Evolutionary conservation across 2,329 filamentous ascomycete genomes (phyloP), one percentile per base, ranked within the genome.

Genomic region (Parascedosporium putredinis): DNA sequence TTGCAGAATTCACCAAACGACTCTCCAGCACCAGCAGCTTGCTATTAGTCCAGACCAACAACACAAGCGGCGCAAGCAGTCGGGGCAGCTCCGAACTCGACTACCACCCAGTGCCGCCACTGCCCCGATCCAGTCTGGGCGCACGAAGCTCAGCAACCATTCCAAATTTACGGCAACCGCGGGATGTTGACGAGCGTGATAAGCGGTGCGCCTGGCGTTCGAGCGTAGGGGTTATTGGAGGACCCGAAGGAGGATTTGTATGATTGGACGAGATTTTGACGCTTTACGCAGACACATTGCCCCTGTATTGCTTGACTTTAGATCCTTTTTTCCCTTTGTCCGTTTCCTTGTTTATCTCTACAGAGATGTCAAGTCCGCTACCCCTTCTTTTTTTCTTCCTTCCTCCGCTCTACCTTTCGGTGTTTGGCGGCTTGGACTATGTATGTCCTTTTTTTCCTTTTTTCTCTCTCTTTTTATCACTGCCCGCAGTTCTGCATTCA

Each of bases 21-120:
- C 61, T 83, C 49, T 81, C 76, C 56, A 80, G 74, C 60, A 80
- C 76, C 47, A 80, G 75, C 59, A 80, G 74, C 60, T 64, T 80
- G 58, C 66, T 83, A 49, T 67, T 81, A 43, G 69, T 79, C 50
- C 76, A 81, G 65, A 75, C 75, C 53, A 79, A 79, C 59, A 67
- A 79, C 59, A 67, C 68, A 53, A 49, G 38, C 20, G 40, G 49
- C 57, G 64, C 63, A 52, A 63, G 64, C 54, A 76, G 73, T 9
- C n/a, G 47, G 24, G 34, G n/a, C 12, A 49, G 47, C 14, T 24
- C 34, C 5, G 47, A 49, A 23, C 23, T 49, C 18, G 47, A 49
- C 24, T 49, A 49, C 16, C 36, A 20, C 18, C 36, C 47, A 4
- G 47, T 49, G 16, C 47, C 47, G 10, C 47, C 59, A 64, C 69